Evolutionary conservation across 2,329 filamentous ascomycete genomes (phyloP), one percentile per base, ranked within the genome.

Genomic region (Sarocladium kiliense): DNA sequence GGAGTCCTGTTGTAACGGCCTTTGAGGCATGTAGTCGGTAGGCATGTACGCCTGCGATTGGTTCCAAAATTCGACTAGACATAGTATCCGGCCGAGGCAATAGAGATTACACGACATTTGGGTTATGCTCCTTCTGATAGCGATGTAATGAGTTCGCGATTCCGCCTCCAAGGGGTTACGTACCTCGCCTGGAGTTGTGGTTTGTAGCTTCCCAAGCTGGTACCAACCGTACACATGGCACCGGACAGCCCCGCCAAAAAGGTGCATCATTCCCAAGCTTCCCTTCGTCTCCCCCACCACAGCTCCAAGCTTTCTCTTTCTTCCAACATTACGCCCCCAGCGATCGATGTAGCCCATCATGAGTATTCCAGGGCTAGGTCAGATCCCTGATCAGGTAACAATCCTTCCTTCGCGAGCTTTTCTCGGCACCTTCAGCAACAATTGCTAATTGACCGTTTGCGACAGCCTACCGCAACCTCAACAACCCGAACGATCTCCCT

Each of bases 341-440:
- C 26, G 21, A 61, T 67, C 61, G 55, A 70, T 71, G 69, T 69
- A 70, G 65, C 58, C 57, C 57, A 61, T 53, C 62, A 89, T 89
- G 87, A 89, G 86, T 63, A 87, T 90, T 67, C 87, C 87, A 62
- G 87, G 87, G 64, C 73, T 90, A 69, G 87, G 87, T 63, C 83
- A 89, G 66, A 82, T 86, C 54, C 80, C 82, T 58, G 75, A 79
- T 58, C 75, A 82, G 64, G 84, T 85, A 71, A 71, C 73, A 50
- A 6, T 47, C 4, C 21, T 12, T 57, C 39, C 18, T 30, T 25
- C 2, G 25, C 2, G 26, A 12, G 30, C 37, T 44, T 36, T 14
- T 27, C 42, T 42, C 19, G 39, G 36, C 16, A 23, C 21, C 14
- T 14, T 12, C 16, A 23, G 27, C 21, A 39, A 6, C 21, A 37